Base-by-base conservation (phyloP, 2,329 filamentous ascomycete species). In the Phialemoniopsis sp. region DNA sequence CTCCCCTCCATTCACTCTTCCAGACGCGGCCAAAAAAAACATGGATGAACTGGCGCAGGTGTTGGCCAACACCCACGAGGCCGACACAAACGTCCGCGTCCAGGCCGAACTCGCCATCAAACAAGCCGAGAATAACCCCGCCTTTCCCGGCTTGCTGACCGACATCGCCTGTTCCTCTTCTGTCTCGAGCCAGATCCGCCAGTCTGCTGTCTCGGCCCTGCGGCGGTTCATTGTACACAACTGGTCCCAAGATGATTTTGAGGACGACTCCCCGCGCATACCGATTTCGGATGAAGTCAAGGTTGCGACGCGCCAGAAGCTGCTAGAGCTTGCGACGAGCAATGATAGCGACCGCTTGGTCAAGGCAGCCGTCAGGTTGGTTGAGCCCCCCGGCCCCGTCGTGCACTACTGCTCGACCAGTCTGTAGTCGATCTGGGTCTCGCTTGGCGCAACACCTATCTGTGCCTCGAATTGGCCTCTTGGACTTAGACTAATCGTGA, bases 1-100 rank as follows among this genome's bases (percentile, higher is more conserved):
- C 4, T 29, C 10, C 16, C 30, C 17, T 14, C n/a, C 17, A 13
- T 6, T 19, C 18, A 6, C 15, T 10, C 21, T 10, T 10, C 21
- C 21, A 26, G 21, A 26, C 21, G 21, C 37, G 30, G 38, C 32
- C 35, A 29, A 29, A 17, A 17, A 29, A 35, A 67, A 57, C 54
- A 95, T 95, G 89, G 90, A 95, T 77, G 85, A 95, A 72, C 80
- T 98, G 63, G 82, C 93, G 54, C 82, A 84, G 64, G 78, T 97
- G 61, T 82, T 98, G 48, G 80, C 85, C 55, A 88, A 89, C 65
- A 95, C 90, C 36, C 89, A 95, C 68, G 82, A 83, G 47, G 56
- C 86, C 44, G 79, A 82, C 43, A 83, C 91, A 61, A 81, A 69
- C 40, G 82, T 85, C 41, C 85, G 91, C 62, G 89, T 87, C 60